These are phyloP conservation scores for Syzygium aromaticum DNA, from an alignment of 345 rosid species.

Conservation along the genomic window DNA sequence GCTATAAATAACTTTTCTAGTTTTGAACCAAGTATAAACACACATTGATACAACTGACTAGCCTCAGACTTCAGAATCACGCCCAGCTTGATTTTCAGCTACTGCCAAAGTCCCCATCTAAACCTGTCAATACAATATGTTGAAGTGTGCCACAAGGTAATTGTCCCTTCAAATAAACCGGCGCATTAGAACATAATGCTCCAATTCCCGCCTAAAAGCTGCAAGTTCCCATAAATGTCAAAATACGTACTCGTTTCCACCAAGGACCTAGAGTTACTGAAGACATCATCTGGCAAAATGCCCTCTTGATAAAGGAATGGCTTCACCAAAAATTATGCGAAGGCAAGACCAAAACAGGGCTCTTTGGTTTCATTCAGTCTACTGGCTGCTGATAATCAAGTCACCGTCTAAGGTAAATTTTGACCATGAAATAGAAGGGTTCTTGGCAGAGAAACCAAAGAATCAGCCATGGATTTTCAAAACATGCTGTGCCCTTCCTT, in stretches of 20 bases:
- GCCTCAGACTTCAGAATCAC: not conserved
- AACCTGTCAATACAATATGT: not conserved
- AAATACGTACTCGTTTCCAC: not conserved
- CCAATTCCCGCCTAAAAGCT: not conserved
- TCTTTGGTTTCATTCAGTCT: not conserved
- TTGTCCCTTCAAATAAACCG: not conserved
- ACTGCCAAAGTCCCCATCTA: not conserved
- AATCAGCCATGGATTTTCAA: not conserved
- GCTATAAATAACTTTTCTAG: not conserved
- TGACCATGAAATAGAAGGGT: not conserved
- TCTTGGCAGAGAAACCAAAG: not conserved
- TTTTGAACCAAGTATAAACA: not conserved
- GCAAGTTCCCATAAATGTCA: not conserved
- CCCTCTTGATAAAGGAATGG: not conserved
- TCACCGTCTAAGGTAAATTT: not conserved
- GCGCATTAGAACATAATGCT: not conserved
- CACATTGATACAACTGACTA: not conserved
- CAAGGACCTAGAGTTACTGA: not conserved
- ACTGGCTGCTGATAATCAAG: not conserved
- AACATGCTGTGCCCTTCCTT: not conserved
- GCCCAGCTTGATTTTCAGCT: not conserved
- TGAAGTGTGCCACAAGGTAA: not conserved
- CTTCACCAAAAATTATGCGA: not conserved
- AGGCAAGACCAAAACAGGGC: not conserved
- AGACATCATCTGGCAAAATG: not conserved